phyloP scores from a whole-genome alignment of 163 green algal genomes.

The Prototheca wickerhamii region DNA sequence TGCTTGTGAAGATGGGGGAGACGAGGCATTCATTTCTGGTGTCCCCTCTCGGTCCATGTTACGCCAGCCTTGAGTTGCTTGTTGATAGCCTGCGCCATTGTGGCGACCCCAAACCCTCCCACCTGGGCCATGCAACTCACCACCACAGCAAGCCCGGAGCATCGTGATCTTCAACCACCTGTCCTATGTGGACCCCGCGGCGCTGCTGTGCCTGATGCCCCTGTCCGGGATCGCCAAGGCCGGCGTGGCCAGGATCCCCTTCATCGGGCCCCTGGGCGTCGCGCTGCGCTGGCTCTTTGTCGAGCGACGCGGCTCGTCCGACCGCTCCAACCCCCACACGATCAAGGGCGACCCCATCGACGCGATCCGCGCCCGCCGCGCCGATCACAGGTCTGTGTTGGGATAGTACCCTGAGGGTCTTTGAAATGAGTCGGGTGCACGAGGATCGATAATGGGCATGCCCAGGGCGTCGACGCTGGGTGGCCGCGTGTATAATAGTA shows the following conservation, averaged over 20 bases:
- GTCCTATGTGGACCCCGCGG: constrained; percentile 20
- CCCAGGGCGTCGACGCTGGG: too few species aligned
- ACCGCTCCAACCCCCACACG: constrained; percentile 18
- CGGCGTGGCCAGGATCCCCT: constrained; percentile 20
- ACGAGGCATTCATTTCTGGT: too few species aligned
- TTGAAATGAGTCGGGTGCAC: too few species aligned
- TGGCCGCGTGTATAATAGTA: too few species aligned
- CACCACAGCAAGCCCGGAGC: background rate
- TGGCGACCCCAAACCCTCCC: too few species aligned
- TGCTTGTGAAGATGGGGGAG: too few species aligned
- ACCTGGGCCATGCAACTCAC: background rate
- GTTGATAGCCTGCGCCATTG: too few species aligned
- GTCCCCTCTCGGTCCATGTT: too few species aligned
- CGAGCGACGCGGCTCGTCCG: constrained; percentile 13
- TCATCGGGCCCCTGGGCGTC: constrained; percentile 15
- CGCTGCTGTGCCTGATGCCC: constrained; percentile 10
- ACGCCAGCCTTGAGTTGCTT: too few species aligned
- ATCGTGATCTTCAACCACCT: constrained; percentile 28
- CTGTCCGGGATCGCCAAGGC: constrained; percentile 25
- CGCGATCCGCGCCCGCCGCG: constrained; percentile 2
- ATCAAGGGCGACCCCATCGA: constrained; percentile 12
- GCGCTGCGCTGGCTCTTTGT: constrained; percentile 29
- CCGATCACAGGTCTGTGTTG: constrained; percentile 5
- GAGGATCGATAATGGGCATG: too few species aligned
- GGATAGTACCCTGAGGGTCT: too few species aligned